Evolutionary conservation across 139 green algal genomes (phyloP), one percentile per base, ranked within the genome.

Genomic region (Coccomyxa sp.): DNA sequence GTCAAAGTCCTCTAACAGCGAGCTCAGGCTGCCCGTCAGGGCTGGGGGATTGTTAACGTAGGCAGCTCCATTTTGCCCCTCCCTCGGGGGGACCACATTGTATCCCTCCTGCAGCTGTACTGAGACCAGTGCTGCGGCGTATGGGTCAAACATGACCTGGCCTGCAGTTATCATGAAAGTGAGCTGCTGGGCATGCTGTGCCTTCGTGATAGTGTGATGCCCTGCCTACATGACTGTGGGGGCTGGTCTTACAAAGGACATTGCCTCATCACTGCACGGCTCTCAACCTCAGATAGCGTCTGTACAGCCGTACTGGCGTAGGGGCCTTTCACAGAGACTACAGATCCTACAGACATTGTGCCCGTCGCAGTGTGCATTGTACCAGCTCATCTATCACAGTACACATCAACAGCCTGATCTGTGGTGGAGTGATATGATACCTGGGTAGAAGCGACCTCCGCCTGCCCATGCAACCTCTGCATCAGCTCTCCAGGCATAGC

Each of bases 401-500:
- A 29, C 44, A 58, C 12, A 58, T 58, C 44, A 58, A 58, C 12
- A 58, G 16, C 44, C 16, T 12, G 44, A 12, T 58, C 16, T 58
- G 12, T 58, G 44, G 16, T 29, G 14, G 16, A 58, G 12, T 12
- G 14, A 58, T 12, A 12, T 58, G 24, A 71, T 34, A 71, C 88
- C 83, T 73, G 89, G 88, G 78, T 89, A 82, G 68, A 91, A 84
- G 64, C 64, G 64, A 29, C 64, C 78, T 29, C 83, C 83, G 10
- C 73, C 81, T 70, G 88, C 86, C 89, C 89, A 94, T 18, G 78
- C 80, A 10, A 87, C 73, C 64, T 91, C 87, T 5, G 86, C 87
- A 22, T 92, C 85, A 8, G 87, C 84, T 0, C 88, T 77, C 87
- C 86, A 92, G 50, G 81, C 91, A 70, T 87, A 95, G 79, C 83